Evolutionary conservation across 768 basidiomycete species (phyloP).

Genomic region (Lactarius sanguifluus): DNA sequence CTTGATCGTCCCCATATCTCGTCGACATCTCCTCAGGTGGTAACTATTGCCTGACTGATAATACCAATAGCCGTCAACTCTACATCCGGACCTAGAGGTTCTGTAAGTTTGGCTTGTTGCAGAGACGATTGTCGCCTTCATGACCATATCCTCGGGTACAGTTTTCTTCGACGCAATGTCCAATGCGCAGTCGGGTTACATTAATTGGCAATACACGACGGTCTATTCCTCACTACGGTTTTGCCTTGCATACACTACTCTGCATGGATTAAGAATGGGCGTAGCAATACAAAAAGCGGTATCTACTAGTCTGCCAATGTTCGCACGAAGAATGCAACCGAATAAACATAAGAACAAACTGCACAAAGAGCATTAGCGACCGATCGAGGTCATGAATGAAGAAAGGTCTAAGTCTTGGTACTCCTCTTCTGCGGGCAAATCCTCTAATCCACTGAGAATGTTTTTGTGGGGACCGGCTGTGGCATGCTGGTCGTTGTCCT

Average conservation of each 20-base stretch:
- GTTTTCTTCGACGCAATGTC: no score
- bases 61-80: no score
- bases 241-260: slow-evolving; percentile 26
- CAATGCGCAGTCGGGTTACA: no score
- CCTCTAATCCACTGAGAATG: slow-evolving; percentile 85
- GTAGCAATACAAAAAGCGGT: slow-evolving; percentile 26
- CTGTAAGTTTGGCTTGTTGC: no score
- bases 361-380: slow-evolving; percentile 41
- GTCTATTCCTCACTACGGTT: slow-evolving; percentile 19
- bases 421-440: slow-evolving; percentile 89
- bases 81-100: no score
- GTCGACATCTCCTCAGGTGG: no score
- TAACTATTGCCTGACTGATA: no score
- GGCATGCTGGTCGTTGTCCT: slow-evolving; percentile 44
- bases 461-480: slow-evolving; percentile 76
- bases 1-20: no score
- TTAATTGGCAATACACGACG: slow-evolving; percentile 8
- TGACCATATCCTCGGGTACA: no score
- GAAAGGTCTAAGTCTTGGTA: slow-evolving; percentile 85
- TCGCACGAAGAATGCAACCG: slow-evolving; percentile 23
- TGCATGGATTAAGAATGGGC: slow-evolving; percentile 25
- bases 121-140: no score
- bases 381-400: slow-evolving; percentile 85
- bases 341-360: slow-evolving; percentile 33
- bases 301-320: slow-evolving; percentile 23